Evolutionary conservation across 2,329 filamentous ascomycete genomes (phyloP).

Genomic region (Xylaria sp.): DNA sequence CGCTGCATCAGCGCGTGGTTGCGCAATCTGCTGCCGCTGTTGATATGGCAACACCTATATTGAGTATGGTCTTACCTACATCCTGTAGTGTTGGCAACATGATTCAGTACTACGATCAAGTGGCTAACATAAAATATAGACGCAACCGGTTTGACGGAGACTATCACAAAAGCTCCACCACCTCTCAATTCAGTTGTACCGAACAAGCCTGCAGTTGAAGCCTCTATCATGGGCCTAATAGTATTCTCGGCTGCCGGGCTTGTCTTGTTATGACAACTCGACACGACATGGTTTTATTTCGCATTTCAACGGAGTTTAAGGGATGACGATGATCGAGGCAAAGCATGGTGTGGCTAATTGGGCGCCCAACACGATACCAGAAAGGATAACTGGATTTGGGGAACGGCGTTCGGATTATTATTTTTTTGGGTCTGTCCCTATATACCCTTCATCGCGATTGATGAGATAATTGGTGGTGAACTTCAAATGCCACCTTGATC

Average conservation of each 20-base stretch:
- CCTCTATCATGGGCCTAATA: slow-evolving; percentile 49
- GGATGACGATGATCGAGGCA: slow-evolving; percentile 2
- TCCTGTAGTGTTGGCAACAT: background rate
- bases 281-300: slow-evolving; percentile 14
- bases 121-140: slow-evolving; percentile 37
- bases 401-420: slow-evolving; percentile 33
- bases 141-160: slow-evolving; percentile 42
- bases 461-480: slow-evolving; percentile 29
- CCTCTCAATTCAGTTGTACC: slow-evolving; percentile 40
- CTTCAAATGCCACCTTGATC: slow-evolving; percentile 22
- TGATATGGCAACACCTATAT: slow-evolving; percentile 33
- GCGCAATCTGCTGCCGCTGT: slow-evolving; percentile 39
- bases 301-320: slow-evolving; percentile 43
- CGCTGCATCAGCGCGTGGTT: slow-evolving; percentile 39
- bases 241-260: slow-evolving; percentile 49
- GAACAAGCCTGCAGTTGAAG: slow-evolving; percentile 47
- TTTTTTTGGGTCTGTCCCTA: slow-evolving; percentile 28
- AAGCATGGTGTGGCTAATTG: slow-evolving; percentile 10
- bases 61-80: slow-evolving; percentile 35
- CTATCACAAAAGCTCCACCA: slow-evolving; percentile 36
- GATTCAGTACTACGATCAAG: slow-evolving; percentile 1
- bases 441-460: slow-evolving; percentile 34
- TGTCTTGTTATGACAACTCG: slow-evolving; percentile 44
- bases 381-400: slow-evolving; percentile 17
- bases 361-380: slow-evolving; percentile 22